phyloP scores from a whole-genome alignment of 2,329 filamentous ascomycete species.

The Lasiodiplodia sp. region DNA sequence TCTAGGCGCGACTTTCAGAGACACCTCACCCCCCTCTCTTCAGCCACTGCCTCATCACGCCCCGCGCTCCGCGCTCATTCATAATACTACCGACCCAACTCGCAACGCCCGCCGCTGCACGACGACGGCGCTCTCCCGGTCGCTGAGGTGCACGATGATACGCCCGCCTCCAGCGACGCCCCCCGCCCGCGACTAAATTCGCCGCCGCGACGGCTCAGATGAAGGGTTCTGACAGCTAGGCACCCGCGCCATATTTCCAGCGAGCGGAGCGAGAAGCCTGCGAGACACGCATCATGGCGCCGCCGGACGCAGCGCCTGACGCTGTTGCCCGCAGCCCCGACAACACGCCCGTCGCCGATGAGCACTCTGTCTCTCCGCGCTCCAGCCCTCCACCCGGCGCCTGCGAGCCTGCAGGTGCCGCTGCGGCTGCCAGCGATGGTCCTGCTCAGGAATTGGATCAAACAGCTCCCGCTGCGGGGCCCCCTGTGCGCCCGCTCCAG shows the following conservation, averaged over 20 bases:
- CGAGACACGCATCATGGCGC: slow-evolving; percentile 27
- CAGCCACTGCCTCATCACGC: slow-evolving; percentile 23
- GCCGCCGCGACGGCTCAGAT: slow-evolving; percentile 26
- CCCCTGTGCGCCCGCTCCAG: slow-evolving; percentile 28
- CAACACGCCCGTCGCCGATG: slow-evolving; percentile 9
- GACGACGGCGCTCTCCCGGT: slow-evolving; percentile 29
- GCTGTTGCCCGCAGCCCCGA: slow-evolving; percentile 16
- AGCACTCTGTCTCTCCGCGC: slow-evolving; percentile 3
- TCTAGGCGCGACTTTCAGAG: slow-evolving; percentile 16
- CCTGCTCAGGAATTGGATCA: slow-evolving; percentile 15
- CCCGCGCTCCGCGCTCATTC: slow-evolving; percentile 15
- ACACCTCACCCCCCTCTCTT: slow-evolving; percentile 2
- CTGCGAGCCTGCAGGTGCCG: slow-evolving; percentile 2
- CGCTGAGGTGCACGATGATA: slow-evolving; percentile 41
- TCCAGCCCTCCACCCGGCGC: slow-evolving; percentile 7
- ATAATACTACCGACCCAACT: slow-evolving; percentile 9
- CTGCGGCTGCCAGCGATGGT: neutral
- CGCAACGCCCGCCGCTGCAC: slow-evolving; percentile 17
- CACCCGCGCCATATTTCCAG: slow-evolving; percentile 15
- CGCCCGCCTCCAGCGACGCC: slow-evolving; percentile 33
- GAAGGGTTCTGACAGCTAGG: slow-evolving; percentile 19
- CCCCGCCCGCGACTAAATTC: slow-evolving; percentile 26
- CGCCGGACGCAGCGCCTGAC: slow-evolving; percentile 17
- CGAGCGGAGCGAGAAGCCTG: slow-evolving; percentile 11
- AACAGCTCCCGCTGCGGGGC: neutral